Evolutionary conservation across 352 stramenopile species (phyloP).

Genomic region (Thraustochytrium sp.): DNA sequence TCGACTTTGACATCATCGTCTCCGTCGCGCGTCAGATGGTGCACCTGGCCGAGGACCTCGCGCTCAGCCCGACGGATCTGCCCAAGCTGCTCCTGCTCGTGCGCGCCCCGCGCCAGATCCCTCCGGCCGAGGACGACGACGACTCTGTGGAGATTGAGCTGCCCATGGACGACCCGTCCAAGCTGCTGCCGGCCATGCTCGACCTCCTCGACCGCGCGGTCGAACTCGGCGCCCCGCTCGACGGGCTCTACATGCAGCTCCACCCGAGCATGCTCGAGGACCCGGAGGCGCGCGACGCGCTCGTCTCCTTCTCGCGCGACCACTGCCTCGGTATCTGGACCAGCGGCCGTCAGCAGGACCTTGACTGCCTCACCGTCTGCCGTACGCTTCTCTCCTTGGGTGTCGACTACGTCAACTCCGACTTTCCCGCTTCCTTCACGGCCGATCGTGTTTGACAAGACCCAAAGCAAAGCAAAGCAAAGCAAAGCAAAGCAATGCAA

Average conservation of each 20-base stretch:
- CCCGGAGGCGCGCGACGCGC: constrained; percentile 46
- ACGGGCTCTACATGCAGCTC: constrained; percentile 61
- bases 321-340: constrained; percentile 57
- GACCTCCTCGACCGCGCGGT: constrained; percentile 53
- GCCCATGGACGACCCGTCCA: constrained; percentile 50
- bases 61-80: constrained; percentile 44
- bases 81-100: constrained; percentile 10
- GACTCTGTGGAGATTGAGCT: constrained; percentile 50
- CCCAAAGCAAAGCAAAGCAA: too few species aligned
- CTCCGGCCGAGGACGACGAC: not conserved
- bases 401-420: constrained; percentile 21
- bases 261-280: constrained; percentile 57
- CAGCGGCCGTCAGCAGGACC: constrained; percentile 48
- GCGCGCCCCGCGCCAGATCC: not conserved
- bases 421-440: not conserved
- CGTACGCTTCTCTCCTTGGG: constrained; percentile 47
- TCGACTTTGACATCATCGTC: constrained; percentile 57
- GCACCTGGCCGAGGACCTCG: constrained; percentile 46
- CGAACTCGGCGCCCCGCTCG: constrained; percentile 49
- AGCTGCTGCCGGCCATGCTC: constrained; percentile 51
- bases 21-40: constrained; percentile 48
- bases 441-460: too few species aligned
- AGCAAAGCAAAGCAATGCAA: too few species aligned
- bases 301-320: constrained; percentile 47
- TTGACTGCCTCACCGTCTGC: constrained; percentile 55